Conservation (phyloP, 225 moss, liverwort and hornwort species). For the Bryum argenteum region DNA sequence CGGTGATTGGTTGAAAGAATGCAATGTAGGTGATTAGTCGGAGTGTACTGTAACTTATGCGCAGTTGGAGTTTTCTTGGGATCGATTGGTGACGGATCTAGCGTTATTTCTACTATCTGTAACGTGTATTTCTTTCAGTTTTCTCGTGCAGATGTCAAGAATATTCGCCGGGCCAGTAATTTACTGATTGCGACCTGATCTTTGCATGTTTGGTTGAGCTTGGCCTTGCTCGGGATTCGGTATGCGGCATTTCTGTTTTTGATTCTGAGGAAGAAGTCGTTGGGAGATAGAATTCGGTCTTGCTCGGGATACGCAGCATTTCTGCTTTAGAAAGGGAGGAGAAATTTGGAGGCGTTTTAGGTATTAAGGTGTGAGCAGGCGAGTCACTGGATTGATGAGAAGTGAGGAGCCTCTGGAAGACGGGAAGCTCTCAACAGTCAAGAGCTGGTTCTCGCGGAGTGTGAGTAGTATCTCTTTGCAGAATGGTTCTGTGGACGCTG, state of each 20-base stretch:
- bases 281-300: too few relatives aligned
- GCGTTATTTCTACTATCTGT: neutral
- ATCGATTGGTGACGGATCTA: neutral
- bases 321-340: neutral
- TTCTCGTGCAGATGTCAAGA: neutral
- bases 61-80: too few relatives aligned
- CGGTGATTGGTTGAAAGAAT: too few relatives aligned
- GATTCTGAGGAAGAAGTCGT: neutral
- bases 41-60: neutral
- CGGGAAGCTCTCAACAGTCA: constrained; percentile 42
- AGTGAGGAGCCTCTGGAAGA: constrained; percentile 54
- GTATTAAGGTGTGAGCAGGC: constrained; percentile 26
- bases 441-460: constrained; percentile 61
- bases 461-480: constrained; percentile 37
- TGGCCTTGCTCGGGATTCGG: neutral
- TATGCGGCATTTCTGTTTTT: neutral
- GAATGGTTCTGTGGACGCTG: constrained; percentile 38
- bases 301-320: neutral
- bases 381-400: constrained; percentile 54
- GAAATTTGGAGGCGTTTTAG: constrained; percentile 12
- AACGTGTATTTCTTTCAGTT: neutral
- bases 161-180: neutral
- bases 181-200: neutral
- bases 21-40: neutral
- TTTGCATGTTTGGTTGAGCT: neutral